Evolutionary conservation across 345 rosid species (phyloP).

Genomic region (Bruguiera gymnorhiza): DNA sequence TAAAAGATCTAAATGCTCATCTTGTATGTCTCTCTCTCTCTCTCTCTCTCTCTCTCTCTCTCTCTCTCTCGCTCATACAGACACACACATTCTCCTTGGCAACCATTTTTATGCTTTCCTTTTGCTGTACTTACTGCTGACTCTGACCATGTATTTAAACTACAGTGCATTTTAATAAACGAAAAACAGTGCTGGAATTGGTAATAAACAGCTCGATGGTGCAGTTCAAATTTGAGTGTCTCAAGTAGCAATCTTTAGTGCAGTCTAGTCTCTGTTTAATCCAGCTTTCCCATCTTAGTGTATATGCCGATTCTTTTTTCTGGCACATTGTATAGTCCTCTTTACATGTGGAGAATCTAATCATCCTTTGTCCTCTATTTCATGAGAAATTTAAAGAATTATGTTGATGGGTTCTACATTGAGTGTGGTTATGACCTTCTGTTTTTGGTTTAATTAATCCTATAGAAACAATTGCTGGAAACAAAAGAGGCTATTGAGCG

Average conservation of each 20-base stretch:
- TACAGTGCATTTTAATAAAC: no score
- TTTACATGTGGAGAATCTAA: neutral
- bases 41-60: conserved; percentile 5
- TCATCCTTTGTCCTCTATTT: no score
- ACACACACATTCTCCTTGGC: no score
- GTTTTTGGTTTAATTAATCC: neutral
- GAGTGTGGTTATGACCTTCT: neutral
- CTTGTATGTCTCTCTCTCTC: conserved; percentile 54
- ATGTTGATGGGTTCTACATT: neutral
- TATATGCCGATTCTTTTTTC: neutral
- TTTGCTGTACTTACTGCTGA: no score
- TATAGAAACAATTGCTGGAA: conserved; percentile 80
- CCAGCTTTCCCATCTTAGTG: no score
- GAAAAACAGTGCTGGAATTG: no score
- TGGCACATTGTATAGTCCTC: neutral
- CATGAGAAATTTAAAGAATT: neutral
- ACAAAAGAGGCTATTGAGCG: conserved; percentile 94
- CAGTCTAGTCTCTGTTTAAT: no score
- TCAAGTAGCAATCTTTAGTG: no score
- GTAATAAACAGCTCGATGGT: no score
- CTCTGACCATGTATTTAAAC: no score
- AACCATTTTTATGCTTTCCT: no score
- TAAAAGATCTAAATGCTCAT: conserved; percentile 91
- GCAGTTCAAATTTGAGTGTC: no score
- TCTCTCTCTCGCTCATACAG: neutral